Evolutionary conservation across 2,329 filamentous ascomycete species (phyloP), one percentile per base, ranked within the genome.

Genomic region (Fusarium newnesense): DNA sequence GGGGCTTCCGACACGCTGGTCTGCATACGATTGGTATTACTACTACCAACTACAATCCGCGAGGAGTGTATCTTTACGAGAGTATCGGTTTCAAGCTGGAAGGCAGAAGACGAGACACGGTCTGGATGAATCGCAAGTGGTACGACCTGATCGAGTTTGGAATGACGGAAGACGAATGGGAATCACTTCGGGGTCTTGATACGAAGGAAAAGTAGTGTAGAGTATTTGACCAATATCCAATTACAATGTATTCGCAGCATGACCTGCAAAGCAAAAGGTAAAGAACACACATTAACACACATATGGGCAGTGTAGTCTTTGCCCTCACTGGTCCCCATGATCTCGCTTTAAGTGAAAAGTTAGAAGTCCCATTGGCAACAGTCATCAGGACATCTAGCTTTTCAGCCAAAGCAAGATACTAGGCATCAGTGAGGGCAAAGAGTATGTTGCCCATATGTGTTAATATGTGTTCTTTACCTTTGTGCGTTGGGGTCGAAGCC

Each of bases 111-210:
- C 50, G 66, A 44, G 81, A 87, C 67, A 77, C 75, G 0, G 73
- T 85, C 4, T 87, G 82, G 80, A 80, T 82, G 69, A 81, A 87
- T 65, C 81, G 86, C 2, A 75, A 79, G 34, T 88, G 81, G 81
- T 76, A 78, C 40, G 81, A 84, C 42, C 53, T 75, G 16, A 53
- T 85, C 5, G 69, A 79, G 26, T 77, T 83, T 60, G 80, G 78
- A 1, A 85, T 85, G 71, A 69, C 84, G 24, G 82, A 84, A 42
- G 49, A 75, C 0, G 84, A 85, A 63, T 85, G 83, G 83, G 70
- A 79, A 65, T 68, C 26, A 32, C 26, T 78, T 19, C 64, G 66
- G 0, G 64, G 66, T 2, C 30, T 69, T 26, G 21, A 50, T 15
- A 16, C 26, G 32, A 12, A 15, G 12, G 10, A 49, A 19, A 58